Conservation (phyloP, 2,329 filamentous ascomycete species). For the Zymoseptoria crescenta region DNA sequence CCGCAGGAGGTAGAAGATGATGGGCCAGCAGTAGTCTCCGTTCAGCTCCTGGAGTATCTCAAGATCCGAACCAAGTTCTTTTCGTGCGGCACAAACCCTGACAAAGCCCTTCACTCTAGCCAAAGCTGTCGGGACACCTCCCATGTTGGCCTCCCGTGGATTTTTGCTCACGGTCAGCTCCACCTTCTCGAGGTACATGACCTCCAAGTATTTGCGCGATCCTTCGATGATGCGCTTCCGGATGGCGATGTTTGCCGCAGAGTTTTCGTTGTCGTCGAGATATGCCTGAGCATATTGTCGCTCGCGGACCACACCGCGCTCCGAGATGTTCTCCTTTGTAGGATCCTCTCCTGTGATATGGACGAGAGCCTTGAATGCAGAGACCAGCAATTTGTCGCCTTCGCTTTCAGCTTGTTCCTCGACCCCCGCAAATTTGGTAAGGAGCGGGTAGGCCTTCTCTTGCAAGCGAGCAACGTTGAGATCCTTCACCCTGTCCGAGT, state of each 20-base stretch:
- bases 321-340: conserved; percentile 50
- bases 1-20: conserved; percentile 85
- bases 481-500: conserved; percentile 68
- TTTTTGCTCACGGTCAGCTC: conserved; percentile 72
- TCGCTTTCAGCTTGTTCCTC: conserved; percentile 63
- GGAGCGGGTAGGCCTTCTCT: conserved; percentile 61
- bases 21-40: conserved; percentile 81
- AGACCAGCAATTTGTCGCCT: conserved; percentile 55
- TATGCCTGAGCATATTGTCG: conserved; percentile 71
- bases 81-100: conserved; percentile 67
- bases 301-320: conserved; percentile 61
- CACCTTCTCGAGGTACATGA: conserved; percentile 68
- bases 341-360: conserved; percentile 68
- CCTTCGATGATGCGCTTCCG: conserved; percentile 74
- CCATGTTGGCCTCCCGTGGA: conserved; percentile 79
- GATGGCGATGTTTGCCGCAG: conserved; percentile 55
- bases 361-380: conserved; percentile 75
- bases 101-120: conserved; percentile 93
- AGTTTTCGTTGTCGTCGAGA: conserved; percentile 63
- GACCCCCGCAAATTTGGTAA: conserved; percentile 67
- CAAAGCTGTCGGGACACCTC: conserved; percentile 76
- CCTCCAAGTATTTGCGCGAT: conserved; percentile 71
- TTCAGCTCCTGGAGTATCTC: conserved; percentile 65
- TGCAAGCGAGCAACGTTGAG: conserved; percentile 67
- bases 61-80: conserved; percentile 71